Conservation (phyloP, 768 basidiomycete species). For the Hygrocybe coccinea region DNA sequence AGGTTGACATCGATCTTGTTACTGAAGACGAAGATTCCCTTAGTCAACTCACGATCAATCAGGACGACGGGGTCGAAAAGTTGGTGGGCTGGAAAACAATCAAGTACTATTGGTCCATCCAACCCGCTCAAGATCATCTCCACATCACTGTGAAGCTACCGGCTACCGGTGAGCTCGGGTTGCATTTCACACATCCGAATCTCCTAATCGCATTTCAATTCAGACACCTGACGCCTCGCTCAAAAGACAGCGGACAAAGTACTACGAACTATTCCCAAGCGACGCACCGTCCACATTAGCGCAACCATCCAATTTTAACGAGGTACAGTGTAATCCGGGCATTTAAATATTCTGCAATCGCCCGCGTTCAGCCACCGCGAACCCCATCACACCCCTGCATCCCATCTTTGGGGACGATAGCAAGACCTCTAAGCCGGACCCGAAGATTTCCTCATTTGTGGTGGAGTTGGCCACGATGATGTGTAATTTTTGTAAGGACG, state of each 20-base stretch:
- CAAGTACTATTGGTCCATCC: too few species aligned
- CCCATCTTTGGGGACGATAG: neutral
- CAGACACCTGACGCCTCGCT: neutral
- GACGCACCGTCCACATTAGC: neutral
- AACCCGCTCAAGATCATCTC: neutral
- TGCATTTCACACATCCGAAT: neutral
- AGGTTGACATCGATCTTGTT: too few species aligned
- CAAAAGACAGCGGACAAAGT: neutral
- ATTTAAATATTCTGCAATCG: neutral
- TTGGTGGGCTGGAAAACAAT: neutral
- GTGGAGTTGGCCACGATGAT: too few species aligned
- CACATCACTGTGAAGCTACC: neutral
- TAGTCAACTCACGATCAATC: neutral
- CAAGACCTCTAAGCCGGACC: too few species aligned
- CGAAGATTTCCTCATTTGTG: too few species aligned
- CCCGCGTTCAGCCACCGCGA: neutral
- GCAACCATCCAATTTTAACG: neutral
- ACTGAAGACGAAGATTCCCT: conserved; percentile 2
- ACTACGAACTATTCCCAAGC: neutral
- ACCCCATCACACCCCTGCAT: neutral
- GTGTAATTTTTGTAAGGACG: too few species aligned
- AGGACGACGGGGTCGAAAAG: neutral
- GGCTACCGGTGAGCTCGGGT: neutral
- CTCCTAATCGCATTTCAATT: neutral
- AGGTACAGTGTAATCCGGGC: neutral